Conservation (phyloP, 2,329 filamentous ascomycete genomes). For the Colletotrichum musae region DNA sequence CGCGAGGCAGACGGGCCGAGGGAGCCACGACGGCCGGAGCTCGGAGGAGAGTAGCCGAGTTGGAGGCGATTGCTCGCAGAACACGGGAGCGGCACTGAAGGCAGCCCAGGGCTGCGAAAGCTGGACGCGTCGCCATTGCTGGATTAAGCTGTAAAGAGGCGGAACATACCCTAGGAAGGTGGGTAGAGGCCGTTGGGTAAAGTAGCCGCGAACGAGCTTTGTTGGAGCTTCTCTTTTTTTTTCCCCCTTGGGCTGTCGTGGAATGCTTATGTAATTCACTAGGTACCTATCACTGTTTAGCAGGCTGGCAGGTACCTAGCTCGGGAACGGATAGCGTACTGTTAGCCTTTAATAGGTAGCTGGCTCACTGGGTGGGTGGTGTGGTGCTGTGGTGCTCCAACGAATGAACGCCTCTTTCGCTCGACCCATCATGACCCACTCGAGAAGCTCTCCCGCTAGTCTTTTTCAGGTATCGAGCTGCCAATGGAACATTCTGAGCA, state of each 20-base stretch:
- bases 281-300: no score
- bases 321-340: no score
- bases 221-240: no score
- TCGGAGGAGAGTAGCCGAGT: constrained; percentile 20
- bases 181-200: neutral
- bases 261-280: no score
- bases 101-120: constrained; percentile 46
- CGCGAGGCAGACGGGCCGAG: constrained; percentile 35
- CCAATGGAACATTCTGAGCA: constrained; percentile 21
- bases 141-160: neutral
- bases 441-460: constrained; percentile 2
- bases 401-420: no score
- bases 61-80: constrained; percentile 44
- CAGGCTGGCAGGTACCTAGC: no score
- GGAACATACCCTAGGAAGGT: neutral
- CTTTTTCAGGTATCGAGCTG: neutral
- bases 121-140: constrained; percentile 45
- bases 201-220: no score
- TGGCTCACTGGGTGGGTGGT: no score
- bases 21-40: constrained; percentile 4
- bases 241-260: no score
- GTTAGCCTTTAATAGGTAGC: no score
- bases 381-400: no score
- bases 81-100: constrained; percentile 46
- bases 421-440: neutral